phyloP scores from a whole-genome alignment of 768 basidiomycete genomes.

The Gloeophyllum trabeum region DNA sequence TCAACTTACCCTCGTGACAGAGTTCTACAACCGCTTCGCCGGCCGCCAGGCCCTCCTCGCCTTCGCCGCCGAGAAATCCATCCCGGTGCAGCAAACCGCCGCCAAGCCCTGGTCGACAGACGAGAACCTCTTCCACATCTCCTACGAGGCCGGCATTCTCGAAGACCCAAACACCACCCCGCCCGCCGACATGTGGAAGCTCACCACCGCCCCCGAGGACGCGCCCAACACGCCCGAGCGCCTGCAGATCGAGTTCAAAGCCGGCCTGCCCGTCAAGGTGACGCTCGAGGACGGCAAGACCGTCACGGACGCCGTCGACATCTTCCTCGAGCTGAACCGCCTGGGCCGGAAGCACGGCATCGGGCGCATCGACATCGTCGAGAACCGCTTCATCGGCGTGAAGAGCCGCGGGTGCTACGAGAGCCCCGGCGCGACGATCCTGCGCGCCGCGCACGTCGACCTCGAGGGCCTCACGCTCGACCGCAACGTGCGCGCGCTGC shows the following conservation, averaged over 20 bases:
- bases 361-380: conserved; percentile 96
- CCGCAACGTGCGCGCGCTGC: conserved; percentile 87
- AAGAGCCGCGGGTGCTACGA: conserved; percentile 99
- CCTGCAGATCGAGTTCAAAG: conserved; percentile 76
- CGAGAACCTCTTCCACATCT: conserved; percentile 99
- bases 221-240: conserved; percentile 74
- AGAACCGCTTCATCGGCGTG: conserved; percentile 99
- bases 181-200: conserved; percentile 98
- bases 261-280: conserved; percentile 82
- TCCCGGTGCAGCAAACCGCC: conserved; percentile 91
- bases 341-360: conserved; percentile 93
- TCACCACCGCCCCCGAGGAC: conserved; percentile 72
- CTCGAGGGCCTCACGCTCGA: conserved; percentile 97
- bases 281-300: conserved; percentile 42
- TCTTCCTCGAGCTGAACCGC: conserved; percentile 86
- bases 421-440: conserved; percentile 91
- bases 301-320: conserved; percentile 87
- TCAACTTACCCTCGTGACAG: conserved; percentile 23
- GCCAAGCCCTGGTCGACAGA: conserved; percentile 99
- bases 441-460: conserved; percentile 92
- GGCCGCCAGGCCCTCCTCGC: conserved; percentile 89
- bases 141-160: conserved; percentile 97
- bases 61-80: conserved; percentile 78
- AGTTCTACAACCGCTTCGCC: conserved; percentile 95
- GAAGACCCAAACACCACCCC: conserved; percentile 95